Conservation (phyloP, 371 early-diverging fungal species). For the Umbelopsis sp. region DNA sequence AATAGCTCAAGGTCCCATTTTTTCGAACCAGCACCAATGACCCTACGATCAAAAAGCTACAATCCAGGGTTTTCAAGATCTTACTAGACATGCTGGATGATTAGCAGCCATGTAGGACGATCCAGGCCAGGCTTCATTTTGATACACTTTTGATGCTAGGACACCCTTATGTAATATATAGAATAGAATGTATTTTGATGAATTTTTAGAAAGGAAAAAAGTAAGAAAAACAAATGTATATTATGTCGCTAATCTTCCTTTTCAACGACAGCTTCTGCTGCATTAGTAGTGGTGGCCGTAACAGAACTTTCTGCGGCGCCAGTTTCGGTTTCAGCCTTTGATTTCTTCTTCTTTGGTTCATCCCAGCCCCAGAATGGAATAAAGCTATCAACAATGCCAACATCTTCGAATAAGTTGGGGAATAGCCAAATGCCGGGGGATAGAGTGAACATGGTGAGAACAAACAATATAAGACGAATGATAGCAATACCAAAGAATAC, state of each 20-base stretch:
- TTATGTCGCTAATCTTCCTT: not conserved
- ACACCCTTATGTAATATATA: not conserved
- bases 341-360: constrained; percentile 53
- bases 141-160: no score
- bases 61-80: constrained; percentile 43
- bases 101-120: not conserved
- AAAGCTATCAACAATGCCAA: constrained; percentile 97
- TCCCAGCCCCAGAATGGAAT: constrained; percentile 96
- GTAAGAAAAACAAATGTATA: not conserved
- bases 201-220: not conserved
- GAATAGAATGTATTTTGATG: constrained; percentile 5
- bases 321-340: not conserved
- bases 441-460: constrained; percentile 74
- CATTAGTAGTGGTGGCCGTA: not conserved
- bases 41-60: constrained; percentile 35
- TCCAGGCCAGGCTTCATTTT: not conserved
- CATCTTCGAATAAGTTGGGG: constrained; percentile 99
- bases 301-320: not conserved
- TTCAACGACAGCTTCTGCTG: not conserved
- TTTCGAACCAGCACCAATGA: constrained; percentile 35
- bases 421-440: constrained; percentile 98
- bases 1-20: constrained; percentile 42
- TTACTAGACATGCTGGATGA: constrained; percentile 45
- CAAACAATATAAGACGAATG: constrained; percentile 89
- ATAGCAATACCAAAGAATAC: constrained; percentile 91